phyloP scores from a whole-genome alignment of 306 rosid genomes.

The Parietaria judaica region DNA sequence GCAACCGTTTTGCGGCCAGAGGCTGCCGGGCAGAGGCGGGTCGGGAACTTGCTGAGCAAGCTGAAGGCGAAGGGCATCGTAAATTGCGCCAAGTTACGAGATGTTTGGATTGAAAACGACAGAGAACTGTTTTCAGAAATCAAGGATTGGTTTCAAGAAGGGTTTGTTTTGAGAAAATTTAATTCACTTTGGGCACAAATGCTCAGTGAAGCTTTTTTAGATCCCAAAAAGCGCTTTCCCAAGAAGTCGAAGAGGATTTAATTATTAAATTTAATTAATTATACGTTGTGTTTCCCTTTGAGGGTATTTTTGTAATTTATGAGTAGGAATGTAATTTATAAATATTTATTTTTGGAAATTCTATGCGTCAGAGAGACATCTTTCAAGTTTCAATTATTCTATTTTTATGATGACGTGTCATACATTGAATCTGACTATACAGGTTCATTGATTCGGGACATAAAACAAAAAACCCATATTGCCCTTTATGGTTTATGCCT shows the following conservation, averaged over 20 bases:
- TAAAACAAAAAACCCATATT: neutral
- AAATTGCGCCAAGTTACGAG: slow-evolving; percentile 45
- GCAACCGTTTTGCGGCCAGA: slow-evolving; percentile 63
- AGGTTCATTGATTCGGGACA: slow-evolving; percentile 13
- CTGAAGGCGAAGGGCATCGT: slow-evolving; percentile 35
- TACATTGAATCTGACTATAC: slow-evolving; percentile 7
- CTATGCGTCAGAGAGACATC: neutral
- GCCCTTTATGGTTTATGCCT: neutral
- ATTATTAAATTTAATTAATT: neutral
- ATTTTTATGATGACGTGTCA: neutral
- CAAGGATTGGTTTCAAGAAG: slow-evolving; percentile 70
- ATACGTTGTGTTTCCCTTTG: neutral
- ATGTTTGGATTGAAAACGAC: slow-evolving; percentile 67
- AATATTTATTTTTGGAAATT: neutral
- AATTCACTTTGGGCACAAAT: slow-evolving; percentile 56
- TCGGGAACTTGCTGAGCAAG: slow-evolving; percentile 58
- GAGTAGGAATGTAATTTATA: neutral
- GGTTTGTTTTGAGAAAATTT: slow-evolving; percentile 38
- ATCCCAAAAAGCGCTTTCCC: slow-evolving; percentile 32
- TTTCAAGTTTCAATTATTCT: neutral
- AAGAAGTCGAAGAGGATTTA: slow-evolving; percentile 9
- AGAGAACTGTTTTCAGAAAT: slow-evolving; percentile 54
- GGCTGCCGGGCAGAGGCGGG: slow-evolving; percentile 69
- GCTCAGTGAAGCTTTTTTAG: slow-evolving; percentile 45
- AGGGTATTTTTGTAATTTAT: too few relatives aligned